Evolutionary conservation across 345 rosid genomes (phyloP).

Genomic region (Trapa bicornis): DNA sequence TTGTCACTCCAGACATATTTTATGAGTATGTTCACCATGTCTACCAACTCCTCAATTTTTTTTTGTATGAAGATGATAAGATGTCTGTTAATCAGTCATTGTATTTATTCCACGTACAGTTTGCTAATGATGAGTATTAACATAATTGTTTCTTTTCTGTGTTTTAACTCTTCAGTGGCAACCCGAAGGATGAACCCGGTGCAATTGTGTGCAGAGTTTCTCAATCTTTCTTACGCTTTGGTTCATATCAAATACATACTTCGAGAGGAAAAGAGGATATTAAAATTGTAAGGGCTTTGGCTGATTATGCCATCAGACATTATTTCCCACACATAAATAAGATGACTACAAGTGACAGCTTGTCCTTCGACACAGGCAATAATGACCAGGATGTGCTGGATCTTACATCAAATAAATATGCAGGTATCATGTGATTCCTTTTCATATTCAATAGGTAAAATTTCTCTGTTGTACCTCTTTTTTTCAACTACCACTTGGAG

Average conservation of each 20-base stretch:
- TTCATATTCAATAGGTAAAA: not conserved
- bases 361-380: constrained; percentile 75
- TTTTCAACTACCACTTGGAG: not conserved
- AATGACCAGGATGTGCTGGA: constrained; percentile 76
- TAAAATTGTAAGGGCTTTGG: constrained; percentile 56
- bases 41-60: not conserved
- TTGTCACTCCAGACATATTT: constrained; percentile 91
- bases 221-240: constrained; percentile 77
- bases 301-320: constrained; percentile 84
- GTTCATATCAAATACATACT: constrained; percentile 87
- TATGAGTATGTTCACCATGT: constrained; percentile 61
- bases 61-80: not conserved
- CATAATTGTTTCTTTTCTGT: constrained; percentile 2
- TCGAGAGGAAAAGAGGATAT: constrained; percentile 88
- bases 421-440: constrained; percentile 34
- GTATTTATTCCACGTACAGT: no score
- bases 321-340: constrained; percentile 85
- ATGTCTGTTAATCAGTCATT: not conserved
- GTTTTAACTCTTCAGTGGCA: constrained; percentile 52
- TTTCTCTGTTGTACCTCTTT: not conserved
- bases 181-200: constrained; percentile 91
- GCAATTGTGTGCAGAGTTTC: constrained; percentile 93
- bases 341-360: constrained; percentile 63
- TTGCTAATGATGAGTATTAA: not conserved
- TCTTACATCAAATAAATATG: constrained; percentile 90